Evolutionary conservation across 2,329 filamentous ascomycete genomes (phyloP), one percentile per base, ranked within the genome.

Genomic region (Alternaria sp.): DNA sequence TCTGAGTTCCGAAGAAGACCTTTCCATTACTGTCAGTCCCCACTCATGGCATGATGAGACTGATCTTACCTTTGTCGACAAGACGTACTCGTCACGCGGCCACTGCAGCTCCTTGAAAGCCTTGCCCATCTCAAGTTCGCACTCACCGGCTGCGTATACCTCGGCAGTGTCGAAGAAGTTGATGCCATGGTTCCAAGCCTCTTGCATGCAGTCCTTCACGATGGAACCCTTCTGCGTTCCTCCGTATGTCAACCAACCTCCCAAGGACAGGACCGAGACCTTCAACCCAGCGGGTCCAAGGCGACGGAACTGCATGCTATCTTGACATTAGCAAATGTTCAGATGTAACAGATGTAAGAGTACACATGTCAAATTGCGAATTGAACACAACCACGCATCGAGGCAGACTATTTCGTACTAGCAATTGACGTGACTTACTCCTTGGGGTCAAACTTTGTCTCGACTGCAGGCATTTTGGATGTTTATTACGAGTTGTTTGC

Each of bases 121-220:
- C 51, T 83, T 73, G 44, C 84, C 84, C 83, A 85, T 90, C 68
- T 88, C 87, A 50, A 87, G 80, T 76, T 91, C 89, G 23, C 87
- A 89, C 72, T 89, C 83, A 62, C 89, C 88, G 7, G 81, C 85
- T 65, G 85, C 82, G 71, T 89, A 89, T 33, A 79, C 73, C 73
- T 85, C 83, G n/a, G 83, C 83, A 10, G 83, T 85, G 64, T 85
- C 81, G 69, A 82, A 83, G 75, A 84, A 84, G 75, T 85, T 84
- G 74, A 85, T 82, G 60, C 84, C 84, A 61, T 84, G 71, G 68
- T 83, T 75, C 81, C 82, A 86, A 1, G 84, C 84, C 18, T 82
- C 78, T 62, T 85, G 77, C 75, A 86, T 80, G 71, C 82, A 84
- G 54, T 86, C 82, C 75, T 84, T 85, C 58, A 85, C 83, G 49